phyloP scores from a whole-genome alignment of 768 basidiomycete species.

The Macrolepiota albuminosa region DNA sequence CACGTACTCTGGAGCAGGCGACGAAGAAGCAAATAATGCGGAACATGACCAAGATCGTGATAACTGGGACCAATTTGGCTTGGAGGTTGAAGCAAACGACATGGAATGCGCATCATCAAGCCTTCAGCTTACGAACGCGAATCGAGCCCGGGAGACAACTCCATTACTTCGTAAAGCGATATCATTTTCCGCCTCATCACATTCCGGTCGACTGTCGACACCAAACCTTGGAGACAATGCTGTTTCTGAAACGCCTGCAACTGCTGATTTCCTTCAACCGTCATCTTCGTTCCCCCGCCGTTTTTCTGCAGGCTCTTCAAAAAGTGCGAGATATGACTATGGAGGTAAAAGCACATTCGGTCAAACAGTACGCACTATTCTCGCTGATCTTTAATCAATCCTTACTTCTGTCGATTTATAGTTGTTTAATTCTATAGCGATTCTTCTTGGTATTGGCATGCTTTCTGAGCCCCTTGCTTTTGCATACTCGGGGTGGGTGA shows the following conservation, averaged over 20 bases:
- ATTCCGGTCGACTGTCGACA: slow-evolving; percentile 10
- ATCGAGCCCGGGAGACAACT: slow-evolving; percentile 20
- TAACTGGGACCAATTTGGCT: slow-evolving; percentile 17
- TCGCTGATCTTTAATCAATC: neutral
- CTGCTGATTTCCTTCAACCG: neutral
- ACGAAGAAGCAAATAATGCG: slow-evolving; percentile 16
- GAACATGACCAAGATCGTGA: slow-evolving; percentile 14
- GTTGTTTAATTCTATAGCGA: slow-evolving; percentile 89
- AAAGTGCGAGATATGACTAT: slow-evolving; percentile 26
- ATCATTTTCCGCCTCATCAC: slow-evolving; percentile 21
- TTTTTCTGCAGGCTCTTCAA: slow-evolving; percentile 28
- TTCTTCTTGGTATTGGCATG: slow-evolving; percentile 85
- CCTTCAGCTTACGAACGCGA: neutral
- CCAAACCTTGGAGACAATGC: neutral
- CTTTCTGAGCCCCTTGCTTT: slow-evolving; percentile 89
- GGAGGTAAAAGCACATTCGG: slow-evolving; percentile 67
- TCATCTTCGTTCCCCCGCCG: slow-evolving; percentile 18
- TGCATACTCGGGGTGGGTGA: slow-evolving; percentile 85
- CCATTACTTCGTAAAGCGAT: slow-evolving; percentile 31
- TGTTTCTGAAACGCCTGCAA: neutral
- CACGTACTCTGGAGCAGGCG: slow-evolving; percentile 9
- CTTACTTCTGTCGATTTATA: slow-evolving; percentile 22
- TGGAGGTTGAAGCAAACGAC: slow-evolving; percentile 18
- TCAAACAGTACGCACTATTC: slow-evolving; percentile 49
- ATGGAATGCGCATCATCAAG: neutral